phyloP scores from a whole-genome alignment of 192 early-diverging fungal species.

The Rhizophagus sp. region DNA sequence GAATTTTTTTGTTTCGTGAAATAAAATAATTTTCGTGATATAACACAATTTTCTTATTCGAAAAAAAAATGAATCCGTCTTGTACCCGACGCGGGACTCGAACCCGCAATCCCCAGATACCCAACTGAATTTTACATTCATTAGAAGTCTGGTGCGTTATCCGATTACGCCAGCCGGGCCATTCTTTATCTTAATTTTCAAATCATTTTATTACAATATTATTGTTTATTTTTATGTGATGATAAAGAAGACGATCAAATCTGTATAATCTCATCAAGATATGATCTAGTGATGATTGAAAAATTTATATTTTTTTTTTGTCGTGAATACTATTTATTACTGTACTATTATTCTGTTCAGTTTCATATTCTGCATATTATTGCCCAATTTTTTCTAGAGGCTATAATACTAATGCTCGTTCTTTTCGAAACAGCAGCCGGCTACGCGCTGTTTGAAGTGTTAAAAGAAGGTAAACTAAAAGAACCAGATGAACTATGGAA shows the following conservation, averaged over 20 bases:
- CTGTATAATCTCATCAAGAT: too few relatives aligned
- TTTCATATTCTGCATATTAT: too few relatives aligned
- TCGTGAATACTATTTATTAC: too few relatives aligned
- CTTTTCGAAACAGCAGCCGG: conserved; percentile 98
- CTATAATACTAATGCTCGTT: conserved; percentile 69
- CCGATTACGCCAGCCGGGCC: conserved; percentile 34
- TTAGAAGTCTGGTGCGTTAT: conserved; percentile 36
- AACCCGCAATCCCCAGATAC: conserved; percentile 34
- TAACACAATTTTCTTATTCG: too few relatives aligned
- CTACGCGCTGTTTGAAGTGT: conserved; percentile 93
- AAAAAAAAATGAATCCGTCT: neutral
- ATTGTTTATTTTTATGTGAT: neutral
- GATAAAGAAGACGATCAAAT: neutral
- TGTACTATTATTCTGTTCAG: too few relatives aligned
- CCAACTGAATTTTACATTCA: neutral
- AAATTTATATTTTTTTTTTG: neutral
- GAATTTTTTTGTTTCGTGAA: too few relatives aligned
- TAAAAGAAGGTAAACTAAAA: conserved; percentile 71
- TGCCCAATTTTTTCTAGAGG: neutral
- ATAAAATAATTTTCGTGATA: too few relatives aligned
- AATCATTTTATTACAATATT: neutral
- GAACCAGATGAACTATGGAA: conserved; percentile 86
- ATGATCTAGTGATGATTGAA: neutral
- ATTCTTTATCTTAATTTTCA: neutral
- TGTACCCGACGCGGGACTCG: conserved; percentile 34